These are phyloP conservation scores for Artemisia annua DNA, from an alignment of 129 eudicot genomes.

Conservation along the genomic window DNA sequence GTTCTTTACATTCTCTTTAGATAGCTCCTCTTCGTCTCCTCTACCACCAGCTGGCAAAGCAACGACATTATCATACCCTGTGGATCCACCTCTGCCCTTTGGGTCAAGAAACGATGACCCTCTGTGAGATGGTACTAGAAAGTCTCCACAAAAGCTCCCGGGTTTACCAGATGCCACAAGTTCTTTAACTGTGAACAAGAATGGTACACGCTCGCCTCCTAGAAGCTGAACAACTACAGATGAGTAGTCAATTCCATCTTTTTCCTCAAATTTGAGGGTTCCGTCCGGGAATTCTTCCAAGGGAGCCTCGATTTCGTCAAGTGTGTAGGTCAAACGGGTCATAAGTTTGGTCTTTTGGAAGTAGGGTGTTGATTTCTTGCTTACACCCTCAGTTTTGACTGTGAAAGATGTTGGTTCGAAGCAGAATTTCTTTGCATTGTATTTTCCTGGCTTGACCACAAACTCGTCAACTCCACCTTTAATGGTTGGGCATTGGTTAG, in stretches of 20 bases:
- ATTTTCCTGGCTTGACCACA: too few relatives aligned
- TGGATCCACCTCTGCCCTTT: conserved; percentile 87
- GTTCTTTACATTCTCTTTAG: conserved; percentile 78
- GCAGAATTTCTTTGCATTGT: too few relatives aligned
- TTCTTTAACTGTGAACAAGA: conserved; percentile 76
- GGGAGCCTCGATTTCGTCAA: conserved; percentile 57
- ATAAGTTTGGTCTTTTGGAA: too few relatives aligned
- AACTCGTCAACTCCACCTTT: too few relatives aligned
- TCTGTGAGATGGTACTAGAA: conserved; percentile 81
- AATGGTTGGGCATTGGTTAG: too few relatives aligned
- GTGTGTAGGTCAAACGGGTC: too few relatives aligned
- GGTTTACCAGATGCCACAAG: conserved; percentile 87
- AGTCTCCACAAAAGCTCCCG: conserved; percentile 16
- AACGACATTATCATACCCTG: conserved; percentile 77
- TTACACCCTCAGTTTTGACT: too few relatives aligned
- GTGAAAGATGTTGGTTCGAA: too few relatives aligned
- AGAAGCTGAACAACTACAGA: conserved; percentile 93
- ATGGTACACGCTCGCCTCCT: conserved; percentile 87
- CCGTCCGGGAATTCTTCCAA: conserved; percentile 72
- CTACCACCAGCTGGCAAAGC: conserved; percentile 57
- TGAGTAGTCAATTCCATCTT: conserved; percentile 88
- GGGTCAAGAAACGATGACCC: conserved; percentile 95
- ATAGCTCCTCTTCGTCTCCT: conserved; percentile 53
- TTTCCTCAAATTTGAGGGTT: conserved; percentile 73
- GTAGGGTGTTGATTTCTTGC: too few relatives aligned